Percentiles rank a stretch among this genome's conserved stretches.
phyloP scores from a whole-genome alignment of 768 basidiomycete species.

The Chalciporus pseudorubinellus region DNA sequence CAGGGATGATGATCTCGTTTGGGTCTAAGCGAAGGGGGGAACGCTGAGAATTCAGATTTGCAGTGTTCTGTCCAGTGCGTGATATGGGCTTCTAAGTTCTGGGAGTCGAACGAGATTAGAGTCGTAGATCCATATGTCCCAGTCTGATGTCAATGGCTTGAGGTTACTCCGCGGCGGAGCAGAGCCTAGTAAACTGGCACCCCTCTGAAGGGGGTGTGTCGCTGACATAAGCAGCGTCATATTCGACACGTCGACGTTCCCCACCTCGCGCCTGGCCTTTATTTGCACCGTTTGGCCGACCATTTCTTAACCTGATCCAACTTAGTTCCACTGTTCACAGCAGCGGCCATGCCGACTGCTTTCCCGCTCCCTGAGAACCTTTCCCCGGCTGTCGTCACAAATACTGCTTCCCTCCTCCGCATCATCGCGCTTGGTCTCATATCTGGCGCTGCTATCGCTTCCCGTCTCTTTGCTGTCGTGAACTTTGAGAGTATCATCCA shows the following conservation, averaged over 20 bases:
- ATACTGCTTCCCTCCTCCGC: slow-evolving; percentile 87
- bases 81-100: not conserved
- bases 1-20: not conserved
- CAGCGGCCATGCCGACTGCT: slow-evolving; percentile 66
- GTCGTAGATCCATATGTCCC: too few relatives aligned
- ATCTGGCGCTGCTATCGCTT: slow-evolving; percentile 91
- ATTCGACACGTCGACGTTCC: slow-evolving; percentile 24
- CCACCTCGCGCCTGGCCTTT: not conserved
- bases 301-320: too few relatives aligned
- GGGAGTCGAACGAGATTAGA: not conserved
- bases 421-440: slow-evolving; percentile 89
- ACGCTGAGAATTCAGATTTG: not conserved
- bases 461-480: slow-evolving; percentile 94
- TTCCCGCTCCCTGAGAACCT: slow-evolving; percentile 70
- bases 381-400: slow-evolving; percentile 70
- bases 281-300: not conserved
- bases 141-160: too few relatives aligned
- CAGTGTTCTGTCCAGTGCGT: not conserved
- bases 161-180: too few relatives aligned
- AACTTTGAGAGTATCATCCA: slow-evolving; percentile 99
- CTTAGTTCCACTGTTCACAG: slow-evolving; percentile 5
- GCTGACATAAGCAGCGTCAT: slow-evolving; percentile 9
- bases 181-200: slow-evolving; percentile 1
- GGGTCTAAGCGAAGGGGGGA: slow-evolving; percentile 6
- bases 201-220: slow-evolving; percentile 12